Conservation (phyloP, 1,284 basidiomycete genomes). For the Ustilago nuda region DNA sequence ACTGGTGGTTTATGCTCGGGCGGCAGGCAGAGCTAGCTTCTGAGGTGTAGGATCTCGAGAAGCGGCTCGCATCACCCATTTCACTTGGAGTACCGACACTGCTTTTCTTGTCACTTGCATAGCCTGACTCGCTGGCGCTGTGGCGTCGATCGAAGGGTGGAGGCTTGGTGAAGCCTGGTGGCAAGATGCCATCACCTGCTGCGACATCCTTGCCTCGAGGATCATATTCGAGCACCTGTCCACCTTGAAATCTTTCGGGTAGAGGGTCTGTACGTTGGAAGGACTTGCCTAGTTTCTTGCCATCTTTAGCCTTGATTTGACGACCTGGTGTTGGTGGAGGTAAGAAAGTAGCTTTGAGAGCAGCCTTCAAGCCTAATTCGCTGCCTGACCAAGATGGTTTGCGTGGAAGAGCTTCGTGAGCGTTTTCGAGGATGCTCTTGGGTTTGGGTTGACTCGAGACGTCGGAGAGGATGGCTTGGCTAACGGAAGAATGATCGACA, state of each 20-base stretch:
- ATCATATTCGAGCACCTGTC: slow-evolving; percentile 55
- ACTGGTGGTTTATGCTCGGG: slow-evolving; percentile 6
- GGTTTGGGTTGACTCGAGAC: slow-evolving; percentile 26
- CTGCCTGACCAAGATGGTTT: slow-evolving; percentile 26
- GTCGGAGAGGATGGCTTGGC: slow-evolving; percentile 11
- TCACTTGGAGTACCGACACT: slow-evolving; percentile 35
- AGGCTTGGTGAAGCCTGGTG: slow-evolving; percentile 17
- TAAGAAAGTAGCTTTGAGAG: slow-evolving; percentile 58
- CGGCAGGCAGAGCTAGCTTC: slow-evolving; percentile 33
- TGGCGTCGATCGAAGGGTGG: slow-evolving; percentile 6
- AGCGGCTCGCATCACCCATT: slow-evolving; percentile 16
- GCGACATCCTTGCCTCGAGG: slow-evolving; percentile 53
- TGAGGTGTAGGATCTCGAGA: slow-evolving; percentile 22
- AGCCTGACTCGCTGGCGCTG: slow-evolving; percentile 45
- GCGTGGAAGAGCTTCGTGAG: slow-evolving; percentile 45
- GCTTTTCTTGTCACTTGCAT: slow-evolving; percentile 42
- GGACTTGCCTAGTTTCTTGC: slow-evolving; percentile 54
- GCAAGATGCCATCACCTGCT: slow-evolving; percentile 55
- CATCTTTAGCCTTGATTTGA: slow-evolving; percentile 50
- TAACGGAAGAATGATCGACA: slow-evolving; percentile 22
- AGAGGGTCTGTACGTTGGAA: slow-evolving; percentile 52
- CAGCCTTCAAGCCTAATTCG: slow-evolving; percentile 39
- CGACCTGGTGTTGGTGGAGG: slow-evolving; percentile 52
- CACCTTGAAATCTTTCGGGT: slow-evolving; percentile 46
- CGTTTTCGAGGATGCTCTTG: slow-evolving; percentile 55